Evolutionary conservation across 805 yeast genomes (phyloP).

Genomic region (Barnettozyma wickerhamii): DNA sequence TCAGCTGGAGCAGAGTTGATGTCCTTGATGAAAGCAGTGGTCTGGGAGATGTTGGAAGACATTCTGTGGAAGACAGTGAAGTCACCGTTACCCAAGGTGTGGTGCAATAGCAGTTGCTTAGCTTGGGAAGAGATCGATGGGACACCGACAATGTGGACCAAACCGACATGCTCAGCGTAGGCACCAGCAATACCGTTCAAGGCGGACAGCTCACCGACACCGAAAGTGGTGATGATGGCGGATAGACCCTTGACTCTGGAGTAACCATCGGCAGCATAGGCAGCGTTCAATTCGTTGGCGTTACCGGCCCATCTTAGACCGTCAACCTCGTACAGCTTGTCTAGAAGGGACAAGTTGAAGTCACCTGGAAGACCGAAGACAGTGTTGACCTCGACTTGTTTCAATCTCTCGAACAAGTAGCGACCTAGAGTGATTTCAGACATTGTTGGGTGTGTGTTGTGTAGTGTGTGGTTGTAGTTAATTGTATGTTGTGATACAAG

Average conservation of each 20-base stretch:
- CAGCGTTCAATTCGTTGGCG: slow-evolving; percentile 86
- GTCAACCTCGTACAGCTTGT: slow-evolving; percentile 68
- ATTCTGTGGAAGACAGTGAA: slow-evolving; percentile 75
- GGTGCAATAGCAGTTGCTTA: slow-evolving; percentile 70
- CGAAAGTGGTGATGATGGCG: slow-evolving; percentile 78
- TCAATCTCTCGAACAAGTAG: slow-evolving; percentile 73
- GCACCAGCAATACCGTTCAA: slow-evolving; percentile 86
- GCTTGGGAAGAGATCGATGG: slow-evolving; percentile 75
- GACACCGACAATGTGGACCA: slow-evolving; percentile 81
- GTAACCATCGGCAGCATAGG: slow-evolving; percentile 87
- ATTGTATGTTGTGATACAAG: not conserved
- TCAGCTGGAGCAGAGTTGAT: slow-evolving; percentile 60
- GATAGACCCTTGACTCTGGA: slow-evolving; percentile 75
- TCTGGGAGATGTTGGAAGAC: slow-evolving; percentile 68
- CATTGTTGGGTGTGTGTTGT: slow-evolving; percentile 9
- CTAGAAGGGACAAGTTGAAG: slow-evolving; percentile 68
- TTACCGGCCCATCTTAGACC: slow-evolving; percentile 88
- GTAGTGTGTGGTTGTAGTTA: slow-evolving; percentile 6
- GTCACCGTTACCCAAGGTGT: slow-evolving; percentile 81
- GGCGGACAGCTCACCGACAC: slow-evolving; percentile 86
- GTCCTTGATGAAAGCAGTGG: slow-evolving; percentile 62
- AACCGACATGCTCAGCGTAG: slow-evolving; percentile 85
- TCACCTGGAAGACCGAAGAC: slow-evolving; percentile 82
- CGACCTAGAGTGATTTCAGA: slow-evolving; percentile 61
- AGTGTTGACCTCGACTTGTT: slow-evolving; percentile 66